phyloP scores from a whole-genome alignment of 345 rosid genomes.

The Bretschneidera sinensis region DNA sequence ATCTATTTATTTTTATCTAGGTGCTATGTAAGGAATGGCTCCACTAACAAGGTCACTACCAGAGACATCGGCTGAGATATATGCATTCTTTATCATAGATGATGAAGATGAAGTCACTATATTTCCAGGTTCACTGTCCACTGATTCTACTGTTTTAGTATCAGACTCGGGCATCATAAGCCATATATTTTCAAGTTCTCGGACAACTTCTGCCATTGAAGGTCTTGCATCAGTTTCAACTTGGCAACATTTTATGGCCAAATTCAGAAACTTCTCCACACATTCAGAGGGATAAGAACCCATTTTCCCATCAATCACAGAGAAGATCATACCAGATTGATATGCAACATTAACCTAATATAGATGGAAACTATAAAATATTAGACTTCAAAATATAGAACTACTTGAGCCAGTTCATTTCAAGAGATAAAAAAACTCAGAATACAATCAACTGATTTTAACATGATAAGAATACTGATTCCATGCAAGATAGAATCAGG shows the following conservation, averaged over 20 bases:
- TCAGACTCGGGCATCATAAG: constrained; percentile 51
- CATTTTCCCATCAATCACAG: constrained; percentile 76
- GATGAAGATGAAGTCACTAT: constrained; percentile 39
- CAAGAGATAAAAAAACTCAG: no score
- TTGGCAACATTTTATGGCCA: constrained; percentile 73
- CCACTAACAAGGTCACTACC: constrained; percentile 92
- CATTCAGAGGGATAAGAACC: constrained; percentile 90
- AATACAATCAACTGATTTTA: background rate
- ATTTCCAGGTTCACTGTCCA: constrained; percentile 12
- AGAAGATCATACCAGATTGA: constrained; percentile 70
- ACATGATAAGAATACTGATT: background rate
- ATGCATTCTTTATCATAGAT: constrained; percentile 36
- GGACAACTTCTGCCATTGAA: constrained; percentile 83
- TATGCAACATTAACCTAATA: constrained; percentile 69
- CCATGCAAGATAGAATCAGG: background rate
- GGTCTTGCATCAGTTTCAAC: constrained; percentile 78
- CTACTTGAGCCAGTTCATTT: no score
- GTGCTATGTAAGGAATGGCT: constrained; percentile 54
- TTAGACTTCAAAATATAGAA: no score
- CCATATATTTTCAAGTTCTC: constrained; percentile 80
- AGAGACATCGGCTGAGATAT: constrained; percentile 68
- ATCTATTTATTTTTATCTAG: constrained; percentile 38
- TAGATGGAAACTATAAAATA: no score
- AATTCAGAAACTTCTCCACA: constrained; percentile 60
- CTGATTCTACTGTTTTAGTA: constrained; percentile 16